Evolutionary conservation across 305 asterid species (phyloP), one percentile per base, ranked within the genome.

Genomic region (Rubia tinctorum): DNA sequence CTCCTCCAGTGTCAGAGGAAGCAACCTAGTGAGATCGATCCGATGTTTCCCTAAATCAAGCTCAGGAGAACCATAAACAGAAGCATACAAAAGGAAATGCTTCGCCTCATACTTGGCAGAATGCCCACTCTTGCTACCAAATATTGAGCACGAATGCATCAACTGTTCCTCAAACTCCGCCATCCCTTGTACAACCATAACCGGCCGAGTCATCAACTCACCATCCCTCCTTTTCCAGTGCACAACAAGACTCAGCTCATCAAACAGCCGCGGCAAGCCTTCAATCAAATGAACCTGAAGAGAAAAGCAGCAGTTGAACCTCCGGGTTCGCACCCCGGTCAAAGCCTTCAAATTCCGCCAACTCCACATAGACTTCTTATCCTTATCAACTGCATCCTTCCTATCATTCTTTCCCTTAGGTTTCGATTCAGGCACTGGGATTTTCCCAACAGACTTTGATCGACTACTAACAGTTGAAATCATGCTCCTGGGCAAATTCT

Each of bases 1-100:
- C 73, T 95, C 99, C 86, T 95, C 99, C 78, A 92, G 70, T 9
- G 96, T 91, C 71, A 95, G 82, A 67, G 99, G 99, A 82, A 95
- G 98, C 82, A 95, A 79, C 84, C 99, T 89, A 15, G 98, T 91
- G 77, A 95, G 82, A 77, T 95, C 98, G 43, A 91, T 76, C 60
- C 93, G 84, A 78, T 95, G 96, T 84, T 88, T 92, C 81, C 97
- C 98, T 80, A 95, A 84, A 77, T 95, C 99, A 69, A 87, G 83
- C 77, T 88, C 93, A n/a, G 98, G 96, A 37, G 90, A 77, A 78
- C 84, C 85, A 80, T 75, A 85, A 53, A 89, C 87, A 23, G 93
- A 85, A 67, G 82, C 96, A 84, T 79, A 91, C 85, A 95, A 68
- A 88, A 88, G 82, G 76, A 86, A 95, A 77, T 92, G 96, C 73